Base-by-base conservation (phyloP, 2,329 filamentous ascomycete species). In the Pyrenophora tritici-repentis region DNA sequence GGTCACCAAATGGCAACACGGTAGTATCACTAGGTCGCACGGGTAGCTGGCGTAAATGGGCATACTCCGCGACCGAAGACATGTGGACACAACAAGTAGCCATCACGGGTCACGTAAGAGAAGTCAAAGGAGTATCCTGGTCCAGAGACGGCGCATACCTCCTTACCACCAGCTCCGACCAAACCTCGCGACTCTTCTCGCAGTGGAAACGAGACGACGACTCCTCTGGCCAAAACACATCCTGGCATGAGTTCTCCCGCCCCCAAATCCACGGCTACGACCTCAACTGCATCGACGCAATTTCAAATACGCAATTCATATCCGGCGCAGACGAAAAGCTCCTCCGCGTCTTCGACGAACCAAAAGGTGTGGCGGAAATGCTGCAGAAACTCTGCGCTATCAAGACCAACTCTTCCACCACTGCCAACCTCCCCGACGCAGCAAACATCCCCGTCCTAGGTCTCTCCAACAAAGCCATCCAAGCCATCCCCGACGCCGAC, bases 191-290 rank as follows among this genome's bases (percentile, higher is more conserved):
- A 41, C 80, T 97, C 16, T 90, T 93, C 71, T 88, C 90, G 1
- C 79, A 86, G 65, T 97, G 93, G 94, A 82, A 81, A 53, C 78
- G 79, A 24, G 22, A 24, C 22, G 7, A 22, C 20, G 20, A n/a
- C n/a, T n/a, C n/a, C n/a, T 20, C 8, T 24, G 63, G 68, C 10
- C 1, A 8, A 3, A 66, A 62, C 3, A 3, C 18, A 4, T 91
- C 90, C 9, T 99, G 94, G 94, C 93, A 97, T 73, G 94, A 99
- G 73, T 91, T 97, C 79, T 88, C 92, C 1, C 82, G 94, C 42
- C 94, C 94, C 3, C 94, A 99, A 72, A 99, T 99, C 59, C 94
- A 99, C 71, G 94, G 94, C 32, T 99, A 99, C 72, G 93, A 99
- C 72, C 82, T 99, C 47, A 99, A 97, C 78, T 97, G 94, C 72